These are phyloP conservation scores for Aspergillus awamori DNA, from an alignment of 2,329 filamentous ascomycete genomes.

Conservation along the genomic window DNA sequence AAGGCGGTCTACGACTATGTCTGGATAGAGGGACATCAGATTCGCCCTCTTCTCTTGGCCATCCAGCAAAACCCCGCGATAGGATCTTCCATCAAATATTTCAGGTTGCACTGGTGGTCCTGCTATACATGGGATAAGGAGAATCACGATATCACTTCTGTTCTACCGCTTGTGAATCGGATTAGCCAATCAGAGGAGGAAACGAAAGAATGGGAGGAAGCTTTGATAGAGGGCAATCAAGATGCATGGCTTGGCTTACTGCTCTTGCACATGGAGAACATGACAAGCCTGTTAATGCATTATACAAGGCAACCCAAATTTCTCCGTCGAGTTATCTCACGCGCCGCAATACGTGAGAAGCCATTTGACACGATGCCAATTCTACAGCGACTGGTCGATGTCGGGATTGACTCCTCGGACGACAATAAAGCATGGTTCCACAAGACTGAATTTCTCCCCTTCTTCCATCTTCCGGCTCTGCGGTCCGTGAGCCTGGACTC, in stretches of 20 bases:
- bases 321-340: background rate
- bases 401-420: background rate
- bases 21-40: background rate
- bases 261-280: constrained; percentile 2
- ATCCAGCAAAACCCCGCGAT: constrained; percentile 4
- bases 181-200: constrained; percentile 2
- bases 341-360: background rate
- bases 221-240: background rate
- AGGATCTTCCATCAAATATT: background rate
- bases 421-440: background rate
- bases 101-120: background rate
- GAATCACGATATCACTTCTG: background rate
- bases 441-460: background rate
- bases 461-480: constrained; percentile 9
- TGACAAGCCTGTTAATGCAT: background rate
- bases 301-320: background rate
- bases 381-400: background rate
- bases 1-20: background rate
- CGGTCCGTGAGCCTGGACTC: background rate
- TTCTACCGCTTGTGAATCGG: background rate
- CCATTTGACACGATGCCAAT: background rate
- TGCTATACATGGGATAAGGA: background rate
- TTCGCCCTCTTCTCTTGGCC: background rate
- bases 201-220: background rate
- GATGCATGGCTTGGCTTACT: constrained; percentile 14